Base-by-base conservation (phyloP, 495 filamentous ascomycete species). In the Penicillium steckii region DNA sequence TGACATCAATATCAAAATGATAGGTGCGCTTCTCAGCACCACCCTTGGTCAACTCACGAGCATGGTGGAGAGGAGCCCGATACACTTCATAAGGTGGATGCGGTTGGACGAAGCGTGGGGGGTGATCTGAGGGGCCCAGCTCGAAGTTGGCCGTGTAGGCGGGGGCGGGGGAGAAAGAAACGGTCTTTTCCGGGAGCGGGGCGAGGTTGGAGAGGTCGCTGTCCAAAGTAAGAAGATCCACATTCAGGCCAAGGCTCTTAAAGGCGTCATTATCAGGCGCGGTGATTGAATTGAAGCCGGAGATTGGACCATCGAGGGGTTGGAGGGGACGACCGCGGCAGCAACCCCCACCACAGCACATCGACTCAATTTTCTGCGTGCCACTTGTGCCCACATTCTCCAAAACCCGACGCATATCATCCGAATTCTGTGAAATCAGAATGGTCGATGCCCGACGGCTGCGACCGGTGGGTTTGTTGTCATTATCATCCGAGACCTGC, bases 11-110 rank as follows among this genome's bases (percentile, higher is more conserved):
- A 55, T 97, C 94, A 59, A 97, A 97, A 66, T 98, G 94, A 68
- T 90, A 96, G 0, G 94, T 98, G 37, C 92, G 79, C 79, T 97
- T 97, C 74, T 93, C 88, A 9, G 94, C 94, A n/a, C 92, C 92
- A n/a, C 78, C 73, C 54, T 83, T 85, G 1, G 94, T 98, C 50
- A 98, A 71, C 67, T 96, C 91, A 23, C 94, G 86, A 1, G 90
- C 83, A 60, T 82, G 82, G 65, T 88, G 83, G 35, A 98, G 80
- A 52, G 83, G 88, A 19, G 92, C 91, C 8, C 90, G 86, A 69
- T 86, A 94, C 42, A 98, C 92, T 46, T 90, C 79, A 66, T 95
- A 90, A 1, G 94, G 94, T 30, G 88, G 90, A 63, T 98, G 94
- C n/a, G 94, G 94, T 57, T 94, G 89, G 45, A 97, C 91, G 64